A percentile compares a stretch with the other conserved stretches of the same genome.
These are phyloP conservation scores for Fusarium sp. DNA, from an alignment of 2,329 filamentous ascomycete species.

Conservation along the genomic window DNA sequence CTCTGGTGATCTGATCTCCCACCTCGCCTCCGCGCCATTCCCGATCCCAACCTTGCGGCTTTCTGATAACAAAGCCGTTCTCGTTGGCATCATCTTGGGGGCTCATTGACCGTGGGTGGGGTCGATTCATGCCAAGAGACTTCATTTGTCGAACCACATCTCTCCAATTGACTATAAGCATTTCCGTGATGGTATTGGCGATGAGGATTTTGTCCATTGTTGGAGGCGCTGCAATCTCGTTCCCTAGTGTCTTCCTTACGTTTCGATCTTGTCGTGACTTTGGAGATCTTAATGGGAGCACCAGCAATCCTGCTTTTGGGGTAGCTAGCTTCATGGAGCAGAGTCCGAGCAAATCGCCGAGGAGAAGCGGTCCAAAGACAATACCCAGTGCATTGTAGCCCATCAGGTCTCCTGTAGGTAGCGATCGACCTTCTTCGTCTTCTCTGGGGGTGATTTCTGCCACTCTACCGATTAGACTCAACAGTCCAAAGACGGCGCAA, in stretches of 20 bases:
- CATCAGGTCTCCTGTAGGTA: conserved; percentile 71
- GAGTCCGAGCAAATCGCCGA: conserved; percentile 67
- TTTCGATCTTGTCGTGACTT: conserved; percentile 51
- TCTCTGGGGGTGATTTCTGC: conserved; percentile 67
- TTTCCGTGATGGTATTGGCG: conserved; percentile 71
- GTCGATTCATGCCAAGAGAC: conserved; percentile 54
- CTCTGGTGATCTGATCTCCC: conserved; percentile 16
- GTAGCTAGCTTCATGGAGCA: conserved; percentile 62
- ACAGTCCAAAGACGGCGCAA: conserved; percentile 74
- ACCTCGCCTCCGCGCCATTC: conserved; percentile 39
- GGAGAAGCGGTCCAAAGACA: conserved; percentile 73
- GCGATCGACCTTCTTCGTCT: conserved; percentile 63
- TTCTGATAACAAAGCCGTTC: conserved; percentile 56
- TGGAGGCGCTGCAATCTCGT: conserved; percentile 37
- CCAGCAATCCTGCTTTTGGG: conserved; percentile 56
- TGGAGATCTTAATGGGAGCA: conserved; percentile 59
- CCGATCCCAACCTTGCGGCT: conserved; percentile 52
- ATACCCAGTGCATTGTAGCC: conserved; percentile 73
- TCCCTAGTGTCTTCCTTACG: conserved; percentile 33
- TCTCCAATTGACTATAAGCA: conserved; percentile 75
- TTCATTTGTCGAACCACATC: conserved; percentile 72
- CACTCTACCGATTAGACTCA: conserved; percentile 70
- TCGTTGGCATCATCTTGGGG: conserved; percentile 44
- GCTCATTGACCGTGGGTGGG: conserved; percentile 31
- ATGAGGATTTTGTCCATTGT: conserved; percentile 68